A percentile compares a stretch with the other conserved stretches of the same genome.
Conservation (phyloP, 1,139 yeast species). For the Candida glucosophila region DNA sequence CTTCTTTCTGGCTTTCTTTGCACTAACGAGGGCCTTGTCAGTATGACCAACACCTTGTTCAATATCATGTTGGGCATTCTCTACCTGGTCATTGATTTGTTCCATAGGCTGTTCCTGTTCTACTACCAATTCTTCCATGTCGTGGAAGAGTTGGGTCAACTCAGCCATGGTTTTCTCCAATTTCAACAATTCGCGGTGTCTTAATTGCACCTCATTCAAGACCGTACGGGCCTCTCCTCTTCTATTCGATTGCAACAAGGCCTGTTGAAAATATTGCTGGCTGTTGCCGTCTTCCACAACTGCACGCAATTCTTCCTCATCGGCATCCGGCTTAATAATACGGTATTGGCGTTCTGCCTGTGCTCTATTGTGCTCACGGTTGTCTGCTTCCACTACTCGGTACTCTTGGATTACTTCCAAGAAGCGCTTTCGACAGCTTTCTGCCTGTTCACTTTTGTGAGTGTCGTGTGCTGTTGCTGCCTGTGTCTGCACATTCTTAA, state of each 20-base stretch:
- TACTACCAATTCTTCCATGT: conserved; percentile 93
- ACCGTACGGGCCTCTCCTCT: conserved; percentile 97
- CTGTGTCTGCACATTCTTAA: conserved; percentile 62
- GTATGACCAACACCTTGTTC: conserved; percentile 96
- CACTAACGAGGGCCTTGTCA: conserved; percentile 79
- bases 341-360: conserved; percentile 92
- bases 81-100: conserved; percentile 75
- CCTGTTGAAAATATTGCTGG: conserved; percentile 91
- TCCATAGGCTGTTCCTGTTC: conserved; percentile 90
- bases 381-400: conserved; percentile 79
- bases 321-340: conserved; percentile 89
- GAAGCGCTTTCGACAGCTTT: conserved; percentile 78
- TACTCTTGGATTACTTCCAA: conserved; percentile 80
- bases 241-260: conserved; percentile 83
- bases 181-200: conserved; percentile 93
- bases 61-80: conserved; percentile 78
- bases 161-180: conserved; percentile 95
- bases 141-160: conserved; percentile 87
- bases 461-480: conserved; percentile 62
- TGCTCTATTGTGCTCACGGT: conserved; percentile 73
- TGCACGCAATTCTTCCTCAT: conserved; percentile 72
- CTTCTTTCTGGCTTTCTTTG: conserved; percentile 87
- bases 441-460: conserved; percentile 86
- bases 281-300: conserved; percentile 83
- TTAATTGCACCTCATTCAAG: conserved; percentile 87